Evolutionary conservation across 257 asterid genomes (phyloP), one percentile per base, ranked within the genome.

Genomic region (Ilex asprella): DNA sequence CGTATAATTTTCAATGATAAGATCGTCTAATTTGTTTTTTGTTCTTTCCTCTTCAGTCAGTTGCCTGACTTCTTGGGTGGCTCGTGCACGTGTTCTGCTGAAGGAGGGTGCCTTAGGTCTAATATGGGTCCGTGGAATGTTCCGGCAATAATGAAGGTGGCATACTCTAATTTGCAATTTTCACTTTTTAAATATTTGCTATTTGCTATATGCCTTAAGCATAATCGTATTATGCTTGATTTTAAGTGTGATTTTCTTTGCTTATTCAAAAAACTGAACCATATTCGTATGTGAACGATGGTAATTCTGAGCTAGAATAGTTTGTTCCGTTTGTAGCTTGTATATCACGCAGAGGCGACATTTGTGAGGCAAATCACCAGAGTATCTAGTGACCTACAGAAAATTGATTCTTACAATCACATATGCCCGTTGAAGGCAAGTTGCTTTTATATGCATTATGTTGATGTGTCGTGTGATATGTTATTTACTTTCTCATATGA

Each of bases 81-180:
- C 57, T 78, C 95, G 35, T 91, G 96, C 80, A 65, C 81, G 29
- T 91, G 98, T 77, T 68, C 76, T 63, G 75, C 67, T 31, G 95
- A 91, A 72, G 95, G 95, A 71, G 96, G 98, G 67, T 91, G 98
- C 75, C 86, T 91, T 67, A 83, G 83, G 78, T 86, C 98, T 41
- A 83, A 80, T 73, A 83, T 81, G 80, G 98, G 98, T 60, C 98
- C 98, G 39, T 91, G 98, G 98, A 86, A 70, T 76, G 94, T 88
- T 83, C 95, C 86, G 58, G 96, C 83, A 55, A 83, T 88, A 77
- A 80, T 84, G 86, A 88, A 91, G 96, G 98, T 88, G 74, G 51
- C 59, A 43, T 16, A 31, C 30, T 31, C 1, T 54, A 10, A n/a
- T 15, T n/a, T 39, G 16, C 13, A 29, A 35, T 35, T 35, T 35